These are phyloP conservation scores for Aspergillus fumigatiaffinis DNA, from an alignment of 2,329 filamentous ascomycete species.

Conservation along the genomic window DNA sequence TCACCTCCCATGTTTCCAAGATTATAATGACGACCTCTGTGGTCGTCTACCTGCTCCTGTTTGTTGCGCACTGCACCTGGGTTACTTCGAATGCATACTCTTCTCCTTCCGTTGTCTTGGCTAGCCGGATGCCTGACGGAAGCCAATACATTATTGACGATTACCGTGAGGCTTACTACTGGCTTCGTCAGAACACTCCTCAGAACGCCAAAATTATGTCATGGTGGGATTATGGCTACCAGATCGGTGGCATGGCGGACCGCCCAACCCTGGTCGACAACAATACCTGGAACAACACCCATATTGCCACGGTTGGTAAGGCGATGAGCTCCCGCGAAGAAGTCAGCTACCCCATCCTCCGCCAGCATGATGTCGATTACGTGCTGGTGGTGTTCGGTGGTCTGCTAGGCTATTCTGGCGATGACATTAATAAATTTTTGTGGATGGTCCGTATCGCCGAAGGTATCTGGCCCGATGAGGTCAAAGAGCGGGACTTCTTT, in stretches of 20 bases:
- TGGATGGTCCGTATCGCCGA: constrained; percentile 99
- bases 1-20: constrained; percentile 80
- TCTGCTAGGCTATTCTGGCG: constrained; percentile 92
- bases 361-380: constrained; percentile 97
- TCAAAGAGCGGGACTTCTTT: constrained; percentile 96
- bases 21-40: constrained; percentile 67
- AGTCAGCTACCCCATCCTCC: constrained; percentile 97
- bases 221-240: constrained; percentile 99
- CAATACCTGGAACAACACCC: constrained; percentile 99
- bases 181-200: constrained; percentile 94
- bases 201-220: constrained; percentile 98
- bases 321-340: constrained; percentile 97
- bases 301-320: constrained; percentile 98
- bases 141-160: constrained; percentile 99
- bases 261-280: constrained; percentile 96
- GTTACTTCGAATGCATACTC: constrained; percentile 99
- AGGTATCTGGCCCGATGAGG: constrained; percentile 99
- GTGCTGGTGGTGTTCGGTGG: constrained; percentile 97
- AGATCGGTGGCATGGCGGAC: constrained; percentile 99
- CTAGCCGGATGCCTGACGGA: constrained; percentile 86
- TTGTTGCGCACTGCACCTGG: constrained; percentile 98
- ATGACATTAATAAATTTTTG: constrained; percentile 99
- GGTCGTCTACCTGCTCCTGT: constrained; percentile 79
- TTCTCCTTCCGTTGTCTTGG: constrained; percentile 92
- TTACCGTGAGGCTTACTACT: constrained; percentile 98